phyloP scores from a whole-genome alignment of 305 asterid species.

The Coffea humblotiana region DNA sequence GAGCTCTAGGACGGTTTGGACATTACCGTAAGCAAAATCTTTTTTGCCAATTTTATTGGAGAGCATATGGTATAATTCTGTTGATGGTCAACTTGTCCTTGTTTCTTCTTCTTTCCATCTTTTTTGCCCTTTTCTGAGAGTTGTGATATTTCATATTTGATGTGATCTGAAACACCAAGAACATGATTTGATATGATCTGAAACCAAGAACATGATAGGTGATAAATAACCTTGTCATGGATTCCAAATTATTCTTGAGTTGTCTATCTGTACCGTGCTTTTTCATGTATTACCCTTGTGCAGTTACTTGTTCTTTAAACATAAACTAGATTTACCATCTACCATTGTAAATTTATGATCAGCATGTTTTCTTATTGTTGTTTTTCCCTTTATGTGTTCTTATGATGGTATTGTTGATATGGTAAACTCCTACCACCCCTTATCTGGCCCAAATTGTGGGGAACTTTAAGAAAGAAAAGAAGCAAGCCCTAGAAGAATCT shows the following conservation, averaged over 20 bases:
- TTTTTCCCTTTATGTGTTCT: too few relatives aligned
- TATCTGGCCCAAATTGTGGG: too few relatives aligned
- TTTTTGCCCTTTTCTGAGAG: neutral
- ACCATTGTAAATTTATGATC: too few relatives aligned
- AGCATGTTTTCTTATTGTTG: too few relatives aligned
- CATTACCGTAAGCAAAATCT: conserved; percentile 69
- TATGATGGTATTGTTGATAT: too few relatives aligned
- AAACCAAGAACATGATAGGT: neutral
- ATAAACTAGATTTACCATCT: neutral
- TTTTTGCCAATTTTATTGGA: neutral
- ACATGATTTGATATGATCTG: neutral
- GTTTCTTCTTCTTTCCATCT: neutral
- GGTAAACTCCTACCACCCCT: too few relatives aligned
- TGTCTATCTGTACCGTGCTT: neutral
- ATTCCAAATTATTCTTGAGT: neutral
- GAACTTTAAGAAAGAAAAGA: neutral
- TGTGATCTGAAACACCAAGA: neutral
- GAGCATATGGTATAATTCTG: neutral
- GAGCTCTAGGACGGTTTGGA: conserved; percentile 68
- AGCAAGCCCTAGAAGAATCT: neutral
- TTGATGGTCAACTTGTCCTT: neutral
- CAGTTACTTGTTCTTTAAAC: neutral
- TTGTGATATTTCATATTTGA: neutral
- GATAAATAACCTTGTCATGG: too few relatives aligned
- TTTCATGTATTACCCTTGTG: neutral